Conservation (phyloP, 768 basidiomycete genomes). For the Saitozyma sp. region DNA sequence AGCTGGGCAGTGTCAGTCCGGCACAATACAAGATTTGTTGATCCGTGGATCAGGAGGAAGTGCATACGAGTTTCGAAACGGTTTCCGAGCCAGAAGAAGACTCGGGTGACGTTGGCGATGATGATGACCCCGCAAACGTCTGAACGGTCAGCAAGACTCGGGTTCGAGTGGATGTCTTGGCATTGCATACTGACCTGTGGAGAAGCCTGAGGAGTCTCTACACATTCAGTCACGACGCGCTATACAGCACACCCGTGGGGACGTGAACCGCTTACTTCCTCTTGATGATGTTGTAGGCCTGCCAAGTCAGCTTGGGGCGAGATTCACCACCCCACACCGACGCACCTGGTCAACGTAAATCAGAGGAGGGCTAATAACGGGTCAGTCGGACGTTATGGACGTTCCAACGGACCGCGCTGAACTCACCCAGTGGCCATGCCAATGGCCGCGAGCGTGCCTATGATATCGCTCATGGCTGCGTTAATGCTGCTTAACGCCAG, state of each 20-base stretch:
- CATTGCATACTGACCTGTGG: conserved; percentile 33
- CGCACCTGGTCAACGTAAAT: conserved; percentile 50
- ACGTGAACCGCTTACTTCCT: conserved; percentile 36
- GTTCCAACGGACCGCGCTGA: background rate
- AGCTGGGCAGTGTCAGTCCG: conserved; percentile 28
- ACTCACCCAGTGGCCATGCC: conserved; percentile 43
- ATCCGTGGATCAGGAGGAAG: conserved; percentile 1
- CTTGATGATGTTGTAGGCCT: conserved; percentile 48
- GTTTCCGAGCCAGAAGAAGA: conserved; percentile 53
- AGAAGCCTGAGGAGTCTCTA: conserved; percentile 52
- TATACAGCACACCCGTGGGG: background rate
- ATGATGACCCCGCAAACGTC: conserved; percentile 50
- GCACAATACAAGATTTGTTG: background rate
- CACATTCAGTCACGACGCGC: background rate
- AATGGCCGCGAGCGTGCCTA: conserved; percentile 24
- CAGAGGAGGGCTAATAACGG: conserved; percentile 40
- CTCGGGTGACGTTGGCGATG: conserved; percentile 50
- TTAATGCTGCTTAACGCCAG: too few species aligned
- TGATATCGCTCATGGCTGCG: conserved; percentile 13
- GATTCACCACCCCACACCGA: background rate
- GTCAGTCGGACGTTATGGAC: background rate
- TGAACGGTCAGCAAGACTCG: conserved; percentile 12
- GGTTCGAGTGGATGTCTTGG: background rate
- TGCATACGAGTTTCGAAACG: conserved; percentile 49
- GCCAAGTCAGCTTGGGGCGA: conserved; percentile 5